Evolutionary conservation across 805 yeast species (phyloP).

Genomic region (Kuraishia piskuri): DNA sequence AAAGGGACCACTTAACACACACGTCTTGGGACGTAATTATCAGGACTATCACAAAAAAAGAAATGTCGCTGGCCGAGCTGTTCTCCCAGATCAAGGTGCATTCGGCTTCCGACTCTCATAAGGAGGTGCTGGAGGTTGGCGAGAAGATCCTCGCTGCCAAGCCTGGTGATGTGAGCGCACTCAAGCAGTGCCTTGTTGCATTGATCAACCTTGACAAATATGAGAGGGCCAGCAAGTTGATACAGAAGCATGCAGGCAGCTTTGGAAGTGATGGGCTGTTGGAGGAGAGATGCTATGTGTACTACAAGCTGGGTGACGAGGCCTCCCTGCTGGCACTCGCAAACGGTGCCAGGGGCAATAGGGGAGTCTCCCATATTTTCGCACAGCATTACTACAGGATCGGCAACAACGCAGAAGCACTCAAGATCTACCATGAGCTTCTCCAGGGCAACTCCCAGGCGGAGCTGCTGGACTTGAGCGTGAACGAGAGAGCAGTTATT

Average conservation of each 20-base stretch:
- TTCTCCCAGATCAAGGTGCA: constrained; percentile 26
- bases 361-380: constrained; percentile 38
- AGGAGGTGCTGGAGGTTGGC: constrained; percentile 23
- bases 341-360: constrained; percentile 9
- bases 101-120: constrained; percentile 25
- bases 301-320: constrained; percentile 39
- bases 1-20: too few species aligned
- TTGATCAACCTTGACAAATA: constrained; percentile 53
- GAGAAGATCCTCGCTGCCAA: constrained; percentile 18
- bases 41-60: background rate
- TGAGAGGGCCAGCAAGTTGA: constrained; percentile 33
- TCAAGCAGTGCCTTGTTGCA: constrained; percentile 41
- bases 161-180: constrained; percentile 20
- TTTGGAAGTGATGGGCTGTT: constrained; percentile 28
- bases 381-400: constrained; percentile 45
- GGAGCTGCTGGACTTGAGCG: constrained; percentile 42
- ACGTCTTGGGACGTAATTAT: background rate
- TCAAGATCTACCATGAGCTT: constrained; percentile 35
- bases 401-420: constrained; percentile 38
- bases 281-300: constrained; percentile 47
- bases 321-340: constrained; percentile 14
- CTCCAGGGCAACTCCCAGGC: constrained; percentile 26
- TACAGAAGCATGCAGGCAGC: constrained; percentile 24
- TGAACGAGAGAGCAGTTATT: constrained; percentile 62
- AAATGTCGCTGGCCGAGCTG: constrained; percentile 22